A percentile compares a stretch with the other conserved stretches of the same genome.
phyloP scores from a whole-genome alignment of 139 green algal species.

The Micractinium sp. region DNA sequence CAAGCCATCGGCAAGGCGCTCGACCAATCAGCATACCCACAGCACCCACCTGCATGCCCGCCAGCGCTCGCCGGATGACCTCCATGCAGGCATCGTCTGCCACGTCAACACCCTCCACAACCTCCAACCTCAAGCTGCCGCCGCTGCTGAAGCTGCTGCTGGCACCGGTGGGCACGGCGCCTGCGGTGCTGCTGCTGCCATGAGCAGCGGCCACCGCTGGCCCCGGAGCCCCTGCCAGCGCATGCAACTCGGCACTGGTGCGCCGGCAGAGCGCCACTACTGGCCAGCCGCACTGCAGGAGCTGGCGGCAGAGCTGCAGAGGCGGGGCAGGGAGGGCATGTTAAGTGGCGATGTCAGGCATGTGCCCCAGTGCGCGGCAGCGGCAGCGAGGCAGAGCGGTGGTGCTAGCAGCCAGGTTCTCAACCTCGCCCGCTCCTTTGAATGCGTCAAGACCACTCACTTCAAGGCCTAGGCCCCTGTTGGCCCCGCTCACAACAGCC shows the following conservation, averaged over 20 bases:
- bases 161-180: neutral
- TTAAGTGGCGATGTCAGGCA: neutral
- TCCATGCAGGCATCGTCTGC: neutral
- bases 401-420: neutral
- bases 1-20: no score
- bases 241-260: conserved; percentile 37
- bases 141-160: neutral
- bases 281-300: conserved; percentile 50
- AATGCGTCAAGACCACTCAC: conserved; percentile 4
- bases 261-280: conserved; percentile 56
- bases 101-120: conserved; percentile 39
- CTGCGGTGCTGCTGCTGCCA: no score
- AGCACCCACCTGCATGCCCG: neutral
- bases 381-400: no score
- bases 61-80: neutral
- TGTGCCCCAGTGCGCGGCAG: neutral
- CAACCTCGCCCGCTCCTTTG: neutral
- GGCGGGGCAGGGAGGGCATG: neutral
- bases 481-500: conserved; percentile 42
- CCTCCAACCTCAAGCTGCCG: neutral
- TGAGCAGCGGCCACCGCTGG: no score
- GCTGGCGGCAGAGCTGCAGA: conserved; percentile 25
- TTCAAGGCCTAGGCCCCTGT: conserved; percentile 58
- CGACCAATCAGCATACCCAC: no score
- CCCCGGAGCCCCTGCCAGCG: neutral